Base-by-base conservation (phyloP, 352 stramenopile genomes). In the Pythium biforme region DNA sequence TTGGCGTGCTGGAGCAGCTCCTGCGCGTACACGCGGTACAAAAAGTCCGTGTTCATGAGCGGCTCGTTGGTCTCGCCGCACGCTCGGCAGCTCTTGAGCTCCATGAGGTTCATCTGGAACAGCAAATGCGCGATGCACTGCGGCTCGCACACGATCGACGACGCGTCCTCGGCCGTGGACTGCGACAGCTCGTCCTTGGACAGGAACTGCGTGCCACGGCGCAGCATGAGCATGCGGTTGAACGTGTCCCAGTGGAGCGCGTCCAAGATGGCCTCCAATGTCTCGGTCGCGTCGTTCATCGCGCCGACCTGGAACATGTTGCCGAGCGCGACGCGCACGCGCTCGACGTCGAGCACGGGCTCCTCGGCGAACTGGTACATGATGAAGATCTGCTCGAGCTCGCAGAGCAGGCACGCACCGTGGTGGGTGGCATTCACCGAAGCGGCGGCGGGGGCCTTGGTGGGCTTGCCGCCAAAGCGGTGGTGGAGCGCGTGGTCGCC, bases 21-120 rank as follows among this genome's bases (percentile, higher is more conserved):
- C 25, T 90, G 79, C 4, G 83, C 83, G 66, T 94, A 94, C 0
- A 94, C 83, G 23, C 85, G 67, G 57, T 94, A 94, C 15, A 94
- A 55, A 65, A 92, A 92, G 69, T 94, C 83, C 40, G 79, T 90
- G 69, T 90, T 90, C 81, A 94, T 91, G 12, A 90, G 34, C 19
- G 85, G 85, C 59, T 94, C 85, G 12, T 74, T 70, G 17, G 83
- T 92, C 45, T 83, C 77, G 7, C 69, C 72, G 56, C 85, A 94
- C 25, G 73, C 66, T 6, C 62, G 45, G 58, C 85, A 94, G 43
- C 76, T 74, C 57, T 80, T 79, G 22, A 92, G 76, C 64, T 94
- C 85, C 83, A 94, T 90, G 54, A 94, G 72, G 56, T 92, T 89
- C 83, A 90, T 90, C 65, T 94, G 83, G 72, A 94, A 94, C 8